Conservation (phyloP, 1,284 basidiomycete species). For the Coniophora puteana region DNA sequence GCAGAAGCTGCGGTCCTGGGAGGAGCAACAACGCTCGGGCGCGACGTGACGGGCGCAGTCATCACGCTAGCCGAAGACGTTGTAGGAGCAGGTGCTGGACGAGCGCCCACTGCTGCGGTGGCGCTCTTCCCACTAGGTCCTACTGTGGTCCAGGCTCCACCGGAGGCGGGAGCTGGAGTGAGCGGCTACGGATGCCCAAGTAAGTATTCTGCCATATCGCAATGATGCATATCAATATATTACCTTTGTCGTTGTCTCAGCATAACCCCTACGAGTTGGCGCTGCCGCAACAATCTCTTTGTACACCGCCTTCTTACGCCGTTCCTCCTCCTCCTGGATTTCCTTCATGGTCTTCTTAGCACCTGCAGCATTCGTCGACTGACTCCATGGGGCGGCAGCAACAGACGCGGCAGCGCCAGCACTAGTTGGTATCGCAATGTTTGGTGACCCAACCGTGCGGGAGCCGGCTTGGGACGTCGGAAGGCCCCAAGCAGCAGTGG, state of each 20-base stretch:
- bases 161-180: slow-evolving; percentile 15
- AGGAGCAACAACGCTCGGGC: slow-evolving; percentile 34
- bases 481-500: slow-evolving; percentile 75
- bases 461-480: slow-evolving; percentile 67
- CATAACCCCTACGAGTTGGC: slow-evolving; percentile 69
- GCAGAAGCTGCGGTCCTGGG: slow-evolving; percentile 32
- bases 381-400: slow-evolving; percentile 63
- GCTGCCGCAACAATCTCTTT: slow-evolving; percentile 59
- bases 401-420: slow-evolving; percentile 28
- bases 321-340: slow-evolving; percentile 97
- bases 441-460: slow-evolving; percentile 37
- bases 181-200: slow-evolving; percentile 16
- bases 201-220: not conserved
- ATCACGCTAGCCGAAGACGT: slow-evolving; percentile 18
- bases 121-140: slow-evolving; percentile 72
- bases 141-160: slow-evolving; percentile 81
- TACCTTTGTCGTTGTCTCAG: slow-evolving; percentile 80
- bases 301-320: slow-evolving; percentile 62
- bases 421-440: slow-evolving; percentile 43
- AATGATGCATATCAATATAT: slow-evolving; percentile 10
- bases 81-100: slow-evolving; percentile 29
- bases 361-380: slow-evolving; percentile 43
- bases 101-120: slow-evolving; percentile 29
- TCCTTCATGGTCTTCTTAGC: slow-evolving; percentile 96
- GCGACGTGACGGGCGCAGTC: slow-evolving; percentile 22